Base-by-base conservation (phyloP, 306 rosid genomes). In the Cucurbita maxima region DNA sequence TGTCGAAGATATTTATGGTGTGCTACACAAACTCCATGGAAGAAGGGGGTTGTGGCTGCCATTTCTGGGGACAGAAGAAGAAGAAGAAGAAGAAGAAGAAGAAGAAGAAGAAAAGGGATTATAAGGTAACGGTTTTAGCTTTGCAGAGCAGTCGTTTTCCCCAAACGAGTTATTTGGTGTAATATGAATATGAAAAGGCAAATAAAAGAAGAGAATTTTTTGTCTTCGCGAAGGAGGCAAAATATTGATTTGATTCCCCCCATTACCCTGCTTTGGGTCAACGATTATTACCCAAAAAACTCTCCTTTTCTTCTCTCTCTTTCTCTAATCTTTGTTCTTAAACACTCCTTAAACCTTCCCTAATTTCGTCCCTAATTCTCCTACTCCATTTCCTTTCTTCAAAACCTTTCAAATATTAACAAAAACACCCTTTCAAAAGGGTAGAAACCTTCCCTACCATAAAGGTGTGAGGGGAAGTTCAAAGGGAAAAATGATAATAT, bases 21-120 rank as follows among this genome's bases (percentile, higher is more conserved):
- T 77, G 78, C 41, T 44, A 73, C 86, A 79, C 81, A 72, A 77
- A 80, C 87, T 89, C 87, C 84, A 88, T 88, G 87, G 83, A 52
- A 50, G 52, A 82, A 78, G 83, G 61, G 83, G 44, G 44, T 19
- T 51, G 83, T n/a, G 43, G 82, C 79, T 85, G 81, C 88, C 75
- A 81, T 59, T 82, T 85, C 76, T 43, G 75, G 86, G 59, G 92
- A 87, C 89, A 76, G 30, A 63, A 81, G 79, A 81, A 80, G 52
- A 44, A n/a, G 41, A 10, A 18, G 10, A 57, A 57, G 47, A 6
- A 34, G n/a, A n/a, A 76, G 30, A 63, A 81, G 79, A 81, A 80
- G 52, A 44, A n/a, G 41, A 10, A 18, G 10, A 57, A 57, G 47
- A 6, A 34, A 67, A 8, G 30, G 59, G 20, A 40, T 19, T 45